Conservation (phyloP, 208 protist genomes). For the Angomonas desouzai region DNA sequence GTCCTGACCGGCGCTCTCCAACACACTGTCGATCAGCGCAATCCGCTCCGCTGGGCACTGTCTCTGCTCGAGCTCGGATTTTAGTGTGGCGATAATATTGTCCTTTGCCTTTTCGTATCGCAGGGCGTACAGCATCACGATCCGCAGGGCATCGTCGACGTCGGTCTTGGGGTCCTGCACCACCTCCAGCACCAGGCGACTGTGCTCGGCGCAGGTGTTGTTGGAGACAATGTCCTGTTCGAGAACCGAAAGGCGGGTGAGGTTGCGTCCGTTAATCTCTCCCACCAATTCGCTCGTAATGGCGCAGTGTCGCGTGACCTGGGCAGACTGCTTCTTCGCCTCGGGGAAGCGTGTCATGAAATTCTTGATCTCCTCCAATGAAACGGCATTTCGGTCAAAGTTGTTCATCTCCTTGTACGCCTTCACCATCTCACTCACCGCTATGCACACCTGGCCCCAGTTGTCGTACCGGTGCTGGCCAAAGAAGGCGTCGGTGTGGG, state of each 20-base stretch:
- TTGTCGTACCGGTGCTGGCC: conserved; percentile 93
- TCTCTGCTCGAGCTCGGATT: conserved; percentile 54
- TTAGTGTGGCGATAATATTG: conserved; percentile 65
- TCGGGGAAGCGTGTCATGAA: conserved; percentile 88
- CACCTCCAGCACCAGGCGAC: conserved; percentile 67
- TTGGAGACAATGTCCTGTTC: conserved; percentile 81
- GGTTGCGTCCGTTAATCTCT: conserved; percentile 77
- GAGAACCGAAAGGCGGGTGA: conserved; percentile 77
- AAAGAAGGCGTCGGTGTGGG: conserved; percentile 95
- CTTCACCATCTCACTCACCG: conserved; percentile 94
- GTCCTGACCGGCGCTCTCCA: conserved; percentile 62
- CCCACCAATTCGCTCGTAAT: conserved; percentile 76
- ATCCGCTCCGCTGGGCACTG: conserved; percentile 56
- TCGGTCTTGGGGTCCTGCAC: conserved; percentile 82
- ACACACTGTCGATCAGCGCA: conserved; percentile 65
- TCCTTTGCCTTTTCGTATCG: conserved; percentile 68
- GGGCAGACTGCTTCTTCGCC: conserved; percentile 67
- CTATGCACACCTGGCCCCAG: conserved; percentile 96
- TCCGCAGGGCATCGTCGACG: conserved; percentile 70
- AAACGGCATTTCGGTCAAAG: conserved; percentile 74
- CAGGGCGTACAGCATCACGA: conserved; percentile 77
- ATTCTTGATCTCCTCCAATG: conserved; percentile 79
- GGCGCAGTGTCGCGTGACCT: conserved; percentile 77
- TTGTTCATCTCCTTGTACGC: conserved; percentile 92
- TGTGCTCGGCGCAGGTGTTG: conserved; percentile 76